Evolutionary conservation across 169 alveolate species (phyloP).

Genomic region (Babesia ovis): DNA sequence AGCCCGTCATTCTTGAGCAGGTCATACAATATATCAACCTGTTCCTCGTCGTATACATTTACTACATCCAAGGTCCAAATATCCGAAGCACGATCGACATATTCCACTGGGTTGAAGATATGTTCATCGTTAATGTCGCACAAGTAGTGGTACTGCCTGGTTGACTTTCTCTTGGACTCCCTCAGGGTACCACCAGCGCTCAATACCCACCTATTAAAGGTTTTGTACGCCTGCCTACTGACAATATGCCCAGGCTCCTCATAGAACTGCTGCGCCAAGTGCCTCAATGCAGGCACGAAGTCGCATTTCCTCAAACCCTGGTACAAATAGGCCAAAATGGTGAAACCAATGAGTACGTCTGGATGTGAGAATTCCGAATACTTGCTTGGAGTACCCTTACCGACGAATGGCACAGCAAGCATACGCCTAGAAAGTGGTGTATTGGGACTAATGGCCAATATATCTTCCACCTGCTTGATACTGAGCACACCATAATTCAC

Average conservation of each 20-base stretch:
- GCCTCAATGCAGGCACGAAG: conserved; percentile 76
- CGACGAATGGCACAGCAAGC: conserved; percentile 90
- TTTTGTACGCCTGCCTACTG: conserved; percentile 41
- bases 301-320: conserved; percentile 87
- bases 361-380: conserved; percentile 92
- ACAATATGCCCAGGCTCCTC: conserved; percentile 59
- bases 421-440: conserved; percentile 79
- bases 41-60: conserved; percentile 81
- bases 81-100: conserved; percentile 37
- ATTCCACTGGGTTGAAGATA: conserved; percentile 17
- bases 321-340: conserved; percentile 84
- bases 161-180: conserved; percentile 36
- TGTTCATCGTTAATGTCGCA: conserved; percentile 23
- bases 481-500: conserved; percentile 81
- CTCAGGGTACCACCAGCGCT: conserved; percentile 63
- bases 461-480: conserved; percentile 55
- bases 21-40: conserved; percentile 53
- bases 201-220: conserved; percentile 55
- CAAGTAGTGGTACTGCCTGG: conserved; percentile 50
- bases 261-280: conserved; percentile 69
- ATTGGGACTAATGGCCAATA: conserved; percentile 39
- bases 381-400: conserved; percentile 89
- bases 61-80: conserved; percentile 78
- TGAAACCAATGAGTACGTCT: conserved; percentile 87
- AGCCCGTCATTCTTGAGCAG: conserved; percentile 75